These are phyloP conservation scores for Lanzia echinophila DNA, from an alignment of 2,329 filamentous ascomycete genomes.

Conservation along the genomic window DNA sequence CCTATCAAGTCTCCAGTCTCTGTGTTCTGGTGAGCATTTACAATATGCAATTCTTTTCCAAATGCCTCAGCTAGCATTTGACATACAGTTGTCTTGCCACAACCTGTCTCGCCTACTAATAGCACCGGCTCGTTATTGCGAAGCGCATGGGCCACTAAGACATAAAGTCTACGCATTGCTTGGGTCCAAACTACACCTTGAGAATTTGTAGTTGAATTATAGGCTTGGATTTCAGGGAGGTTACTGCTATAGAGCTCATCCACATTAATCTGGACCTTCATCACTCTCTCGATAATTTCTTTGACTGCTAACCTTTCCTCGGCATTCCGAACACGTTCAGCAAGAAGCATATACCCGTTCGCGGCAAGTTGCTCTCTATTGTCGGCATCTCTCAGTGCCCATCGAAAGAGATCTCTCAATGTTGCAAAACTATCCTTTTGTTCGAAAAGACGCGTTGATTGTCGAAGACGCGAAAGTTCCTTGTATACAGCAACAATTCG, in stretches of 20 bases:
- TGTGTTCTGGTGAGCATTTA: constrained; percentile 97
- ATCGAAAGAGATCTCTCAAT: constrained; percentile 88
- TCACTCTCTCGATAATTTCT: constrained; percentile 78
- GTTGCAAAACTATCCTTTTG: constrained; percentile 97
- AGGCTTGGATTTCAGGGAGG: constrained; percentile 46
- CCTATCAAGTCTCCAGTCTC: constrained; percentile 97
- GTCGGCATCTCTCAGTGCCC: constrained; percentile 81
- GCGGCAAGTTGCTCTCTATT: constrained; percentile 81
- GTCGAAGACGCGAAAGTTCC: constrained; percentile 80
- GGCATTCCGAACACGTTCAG: constrained; percentile 85
- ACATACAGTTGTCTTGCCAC: constrained; percentile 94
- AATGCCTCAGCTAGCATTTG: constrained; percentile 83
- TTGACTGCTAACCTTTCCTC: constrained; percentile 83
- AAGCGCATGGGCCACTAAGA: constrained; percentile 80
- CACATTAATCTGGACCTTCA: constrained; percentile 78
- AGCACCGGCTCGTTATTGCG: constrained; percentile 89
- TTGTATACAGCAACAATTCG: constrained; percentile 92
- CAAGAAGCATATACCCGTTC: constrained; percentile 94
- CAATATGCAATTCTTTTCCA: constrained; percentile 69
- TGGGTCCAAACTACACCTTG: constrained; percentile 85
- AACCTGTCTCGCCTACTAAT: constrained; percentile 92
- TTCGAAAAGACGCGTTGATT: constrained; percentile 88
- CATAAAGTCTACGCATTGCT: constrained; percentile 86
- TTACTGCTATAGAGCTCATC: constrained; percentile 62
- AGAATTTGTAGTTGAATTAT: constrained; percentile 41